These are phyloP conservation scores for Stachybotrys chlorohalonatus DNA, from an alignment of 2,329 filamentous ascomycete species.

Conservation along the genomic window DNA sequence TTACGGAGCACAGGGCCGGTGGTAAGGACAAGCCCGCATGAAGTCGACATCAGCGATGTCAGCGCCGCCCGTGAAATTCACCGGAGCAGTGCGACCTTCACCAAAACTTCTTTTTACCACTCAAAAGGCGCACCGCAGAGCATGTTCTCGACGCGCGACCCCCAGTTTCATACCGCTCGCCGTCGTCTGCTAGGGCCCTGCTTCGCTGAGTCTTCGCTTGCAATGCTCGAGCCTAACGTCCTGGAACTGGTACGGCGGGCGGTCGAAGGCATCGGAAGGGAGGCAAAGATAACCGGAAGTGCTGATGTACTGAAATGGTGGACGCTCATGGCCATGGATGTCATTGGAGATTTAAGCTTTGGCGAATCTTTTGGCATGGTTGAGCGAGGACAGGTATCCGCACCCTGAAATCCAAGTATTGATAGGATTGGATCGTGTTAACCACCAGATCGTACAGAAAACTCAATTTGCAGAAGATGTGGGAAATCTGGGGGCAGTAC, in stretches of 20 bases:
- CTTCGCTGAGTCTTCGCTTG: neutral
- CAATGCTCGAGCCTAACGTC: neutral
- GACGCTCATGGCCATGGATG: neutral
- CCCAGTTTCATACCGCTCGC: neutral
- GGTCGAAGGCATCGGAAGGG: neutral
- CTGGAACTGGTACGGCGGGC: neutral
- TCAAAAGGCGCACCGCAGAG: neutral
- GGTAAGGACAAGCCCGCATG: conserved; percentile 14
- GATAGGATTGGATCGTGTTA: too few species aligned
- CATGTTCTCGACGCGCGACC: neutral
- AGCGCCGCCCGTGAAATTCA: conserved; percentile 22
- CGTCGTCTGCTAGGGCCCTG: neutral
- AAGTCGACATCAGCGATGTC: conserved; percentile 12
- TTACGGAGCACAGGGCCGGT: conserved; percentile 9
- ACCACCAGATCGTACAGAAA: neutral
- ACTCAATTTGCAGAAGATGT: conserved; percentile 22
- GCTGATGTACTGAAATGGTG: neutral
- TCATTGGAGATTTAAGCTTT: neutral
- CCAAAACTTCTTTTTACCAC: neutral
- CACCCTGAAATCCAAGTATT: neutral
- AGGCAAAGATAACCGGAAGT: neutral
- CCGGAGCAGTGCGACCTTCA: conserved; percentile 6
- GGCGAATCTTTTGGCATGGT: neutral
- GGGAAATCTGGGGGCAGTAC: too few species aligned
- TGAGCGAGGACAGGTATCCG: conserved; percentile 1